Evolutionary conservation across 495 filamentous ascomycete genomes (phyloP), one percentile per base, ranked within the genome.

Genomic region (Tuber aestivum): DNA sequence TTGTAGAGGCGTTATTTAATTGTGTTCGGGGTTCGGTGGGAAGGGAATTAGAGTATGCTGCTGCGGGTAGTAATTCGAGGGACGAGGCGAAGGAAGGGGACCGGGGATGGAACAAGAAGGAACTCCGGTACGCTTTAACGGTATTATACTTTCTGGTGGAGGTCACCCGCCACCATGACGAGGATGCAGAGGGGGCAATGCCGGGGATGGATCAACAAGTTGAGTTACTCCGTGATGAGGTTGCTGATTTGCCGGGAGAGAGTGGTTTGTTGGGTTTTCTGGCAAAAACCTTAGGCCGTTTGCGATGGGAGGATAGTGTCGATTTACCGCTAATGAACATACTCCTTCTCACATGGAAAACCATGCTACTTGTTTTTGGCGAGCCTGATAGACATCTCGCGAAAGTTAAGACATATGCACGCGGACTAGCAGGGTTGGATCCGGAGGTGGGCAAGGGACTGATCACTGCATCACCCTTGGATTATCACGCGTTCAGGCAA

Each of bases 401-500:
- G 37, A 87, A 88, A 70, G 89, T 91, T 70, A 98, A 97, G 83
- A 85, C 86, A 73, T 89, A 88, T 12, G 88, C 90, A 10, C 86
- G 85, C 65, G 87, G 91, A 74, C 82, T 81, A 12, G 77, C 79
- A 8, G 77, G 83, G 23, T 77, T 85, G 37, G 78, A 78, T 50
- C 74, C 76, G 1, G 83, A 85, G 41, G 81, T 81, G n/a, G 85
- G 87, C 44, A 88, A 87, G 75, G 85, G 83, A 84, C 84, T 93
- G 50, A 93, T 99, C 74, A 96, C 91, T 1, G 94, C 95, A 8
- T 97, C 94, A 16, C 95, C 96, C 20, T 86, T 99, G 16, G 96
- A 99, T 81, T 99, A 99, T 81, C 95, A 98, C 82, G 87, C 93
- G 20, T 99, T 99, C 82, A 90, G 96, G 40, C 95, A 98, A 83